A percentile compares a stretch with the other conserved stretches of the same genome.
These are phyloP conservation scores for Pisolithus albus DNA, from an alignment of 768 basidiomycete genomes.

Conservation along the genomic window DNA sequence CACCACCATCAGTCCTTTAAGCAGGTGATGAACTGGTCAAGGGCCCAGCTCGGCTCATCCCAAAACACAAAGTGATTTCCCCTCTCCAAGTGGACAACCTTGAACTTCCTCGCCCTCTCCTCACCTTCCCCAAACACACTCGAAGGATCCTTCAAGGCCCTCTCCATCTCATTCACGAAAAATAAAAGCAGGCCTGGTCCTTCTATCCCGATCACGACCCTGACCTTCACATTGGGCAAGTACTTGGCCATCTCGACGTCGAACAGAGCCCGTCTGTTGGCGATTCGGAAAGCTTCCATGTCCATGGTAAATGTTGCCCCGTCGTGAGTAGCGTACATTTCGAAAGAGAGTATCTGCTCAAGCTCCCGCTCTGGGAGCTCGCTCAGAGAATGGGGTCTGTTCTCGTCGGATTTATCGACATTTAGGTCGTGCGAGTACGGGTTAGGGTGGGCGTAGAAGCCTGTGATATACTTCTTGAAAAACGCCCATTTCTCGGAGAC, in stretches of 20 bases:
- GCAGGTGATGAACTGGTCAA: background rate
- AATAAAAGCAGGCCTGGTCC: background rate
- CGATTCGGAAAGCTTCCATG: background rate
- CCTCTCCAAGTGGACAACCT: background rate
- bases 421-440: conserved; percentile 1
- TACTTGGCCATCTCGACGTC: background rate
- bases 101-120: conserved; percentile 1
- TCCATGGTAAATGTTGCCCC: background rate
- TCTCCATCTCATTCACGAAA: background rate
- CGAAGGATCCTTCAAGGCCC: background rate
- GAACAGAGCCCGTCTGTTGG: conserved; percentile 5
- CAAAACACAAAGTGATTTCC: conserved; percentile 5
- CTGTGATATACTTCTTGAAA: conserved; percentile 1
- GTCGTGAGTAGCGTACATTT: background rate
- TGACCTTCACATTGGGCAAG: conserved; percentile 2
- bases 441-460: conserved; percentile 1
- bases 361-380: conserved; percentile 1
- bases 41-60: conserved; percentile 4
- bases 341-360: background rate
- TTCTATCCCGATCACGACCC: conserved; percentile 1
- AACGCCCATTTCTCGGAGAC: background rate
- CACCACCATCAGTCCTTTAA: background rate
- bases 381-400: background rate
- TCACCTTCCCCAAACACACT: background rate
- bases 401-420: background rate